phyloP scores from a whole-genome alignment of 176 grass and related monocot species.

The Triticum timopheevii region DNA sequence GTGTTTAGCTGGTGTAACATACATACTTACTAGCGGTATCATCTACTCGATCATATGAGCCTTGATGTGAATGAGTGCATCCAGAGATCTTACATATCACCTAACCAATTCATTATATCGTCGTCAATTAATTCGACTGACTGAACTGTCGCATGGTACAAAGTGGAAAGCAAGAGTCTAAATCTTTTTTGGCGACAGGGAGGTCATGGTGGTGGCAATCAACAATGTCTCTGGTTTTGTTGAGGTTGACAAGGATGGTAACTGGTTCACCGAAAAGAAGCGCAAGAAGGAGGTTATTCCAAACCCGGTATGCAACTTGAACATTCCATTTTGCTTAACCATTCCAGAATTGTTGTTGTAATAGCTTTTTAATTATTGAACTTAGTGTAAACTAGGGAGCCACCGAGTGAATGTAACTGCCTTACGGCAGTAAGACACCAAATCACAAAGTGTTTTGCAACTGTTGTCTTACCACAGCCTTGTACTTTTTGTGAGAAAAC shows the following conservation, averaged over 20 bases:
- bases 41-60: background rate
- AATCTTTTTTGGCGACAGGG: constrained; percentile 45
- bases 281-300: constrained; percentile 51
- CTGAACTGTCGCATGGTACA: background rate
- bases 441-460: too few species aligned
- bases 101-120: background rate
- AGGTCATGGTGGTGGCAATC: constrained; percentile 86
- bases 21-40: background rate
- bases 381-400: background rate
- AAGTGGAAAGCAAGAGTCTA: constrained; percentile 11
- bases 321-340: background rate
- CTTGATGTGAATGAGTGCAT: background rate
- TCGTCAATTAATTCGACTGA: background rate
- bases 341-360: background rate
- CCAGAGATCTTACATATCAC: background rate
- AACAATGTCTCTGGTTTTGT: constrained; percentile 71
- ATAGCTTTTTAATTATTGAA: background rate
- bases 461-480: too few species aligned
- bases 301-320: constrained; percentile 57
- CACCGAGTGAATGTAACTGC: background rate
- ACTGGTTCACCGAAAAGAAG: constrained; percentile 73
- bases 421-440: background rate
- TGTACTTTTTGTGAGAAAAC: too few species aligned
- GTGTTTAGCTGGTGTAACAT: background rate
- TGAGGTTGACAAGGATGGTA: constrained; percentile 69